Conservation (phyloP, 2,329 filamentous ascomycete genomes). For the Microdochium paspali region DNA sequence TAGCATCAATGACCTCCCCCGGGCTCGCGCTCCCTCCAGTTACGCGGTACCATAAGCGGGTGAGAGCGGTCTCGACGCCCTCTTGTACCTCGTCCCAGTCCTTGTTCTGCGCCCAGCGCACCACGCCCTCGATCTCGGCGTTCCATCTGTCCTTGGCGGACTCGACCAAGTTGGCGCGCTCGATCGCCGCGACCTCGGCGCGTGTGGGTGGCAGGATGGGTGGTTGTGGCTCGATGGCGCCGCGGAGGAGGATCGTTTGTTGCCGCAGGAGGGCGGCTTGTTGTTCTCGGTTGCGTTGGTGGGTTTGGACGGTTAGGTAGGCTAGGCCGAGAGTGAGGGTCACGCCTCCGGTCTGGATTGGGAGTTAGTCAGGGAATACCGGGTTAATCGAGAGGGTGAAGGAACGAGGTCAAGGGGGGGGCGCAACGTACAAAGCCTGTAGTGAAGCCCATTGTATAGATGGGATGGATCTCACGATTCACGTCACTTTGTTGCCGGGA, state of each 20-base stretch:
- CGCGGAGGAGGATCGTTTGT: conserved; percentile 44
- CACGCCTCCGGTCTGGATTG: conserved; percentile 58
- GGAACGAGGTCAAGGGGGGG: background rate
- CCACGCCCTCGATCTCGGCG: conserved; percentile 57
- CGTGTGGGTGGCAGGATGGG: conserved; percentile 38
- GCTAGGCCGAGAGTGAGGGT: conserved; percentile 65
- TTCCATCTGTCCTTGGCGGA: conserved; percentile 73
- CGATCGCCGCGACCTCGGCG: conserved; percentile 38
- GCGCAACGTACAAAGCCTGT: conserved; percentile 67
- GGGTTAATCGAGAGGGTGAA: background rate
- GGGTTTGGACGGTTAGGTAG: conserved; percentile 62
- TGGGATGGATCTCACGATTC: background rate
- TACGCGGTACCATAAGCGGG: conserved; percentile 31
- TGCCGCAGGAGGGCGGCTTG: conserved; percentile 48
- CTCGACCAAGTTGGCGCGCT: conserved; percentile 50
- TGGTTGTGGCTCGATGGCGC: conserved; percentile 37
- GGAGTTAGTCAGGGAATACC: background rate
- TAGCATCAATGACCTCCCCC: conserved; percentile 9
- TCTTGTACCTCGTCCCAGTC: conserved; percentile 57
- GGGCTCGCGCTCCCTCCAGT: conserved; percentile 17
- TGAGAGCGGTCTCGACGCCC: conserved; percentile 39
- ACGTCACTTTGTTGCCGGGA: background rate
- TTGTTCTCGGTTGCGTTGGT: conserved; percentile 56
- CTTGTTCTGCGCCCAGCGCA: conserved; percentile 55
- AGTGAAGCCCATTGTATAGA: conserved; percentile 57